Evolutionary conservation across 495 filamentous ascomycete species (phyloP), one percentile per base, ranked within the genome.

Genomic region (Talaromyces trachyspermus): DNA sequence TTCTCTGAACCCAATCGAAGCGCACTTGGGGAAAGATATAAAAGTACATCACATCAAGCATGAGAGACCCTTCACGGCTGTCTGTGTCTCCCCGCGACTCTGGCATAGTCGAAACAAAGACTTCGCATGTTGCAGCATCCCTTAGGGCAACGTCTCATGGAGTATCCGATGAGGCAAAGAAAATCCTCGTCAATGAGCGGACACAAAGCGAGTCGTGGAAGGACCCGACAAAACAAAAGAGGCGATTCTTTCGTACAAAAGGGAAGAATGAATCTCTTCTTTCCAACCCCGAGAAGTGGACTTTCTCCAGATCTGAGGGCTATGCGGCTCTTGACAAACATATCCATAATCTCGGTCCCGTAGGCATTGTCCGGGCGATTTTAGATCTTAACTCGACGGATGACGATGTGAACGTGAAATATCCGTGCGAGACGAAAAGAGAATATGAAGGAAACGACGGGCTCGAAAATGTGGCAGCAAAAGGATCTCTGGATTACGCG

Each of bases 191-290:
- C 19, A 12, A 23, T 9, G 17, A 43, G 18, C 39, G 39, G 39
- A 23, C 24, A 1, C 19, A 27, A 23, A n/a, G 15, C 39, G 20
- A 23, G 11, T 17, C 39, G 15, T 43, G 24, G 20, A 43, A 43
- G 19, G 24, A 27, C 7, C 39, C 39, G 6, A 10, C 39, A 15
- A 27, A 43, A 6, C 39, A 43, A 15, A 43, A 43, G 24, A 11
- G 39, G 39, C 39, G 39, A 22, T 23, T 43, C 20, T 18, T 43
- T 15, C 39, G 39, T 11, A 22, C 39, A 15, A 43, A 43, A 15
- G 9, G 8, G 18, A 43, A 43, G 39, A 43, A 43, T 15, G 39
- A 43, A 20, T 43, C 39, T 2, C n/a, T n/a, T n/a, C 19, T 43
- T 1, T 11, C 39, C 8, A 23, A 43, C 19, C 39, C 39, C 6